Evolutionary conservation across 2,329 filamentous ascomycete species (phyloP).

Genomic region (Xylaria sp.): DNA sequence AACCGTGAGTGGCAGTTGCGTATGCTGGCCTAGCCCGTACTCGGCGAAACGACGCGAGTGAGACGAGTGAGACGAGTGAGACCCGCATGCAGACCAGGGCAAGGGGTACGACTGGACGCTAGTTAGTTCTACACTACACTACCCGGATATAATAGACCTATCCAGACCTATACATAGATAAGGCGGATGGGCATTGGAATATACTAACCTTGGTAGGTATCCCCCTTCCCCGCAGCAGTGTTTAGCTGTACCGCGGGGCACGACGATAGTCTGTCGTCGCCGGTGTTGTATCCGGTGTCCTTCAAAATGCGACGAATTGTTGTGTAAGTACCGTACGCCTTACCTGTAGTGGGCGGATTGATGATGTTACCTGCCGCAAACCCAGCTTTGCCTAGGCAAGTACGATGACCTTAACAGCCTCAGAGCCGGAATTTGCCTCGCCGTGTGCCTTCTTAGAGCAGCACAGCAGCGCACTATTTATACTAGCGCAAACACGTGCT

Average conservation of each 20-base stretch:
- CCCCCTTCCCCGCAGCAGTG: slow-evolving; percentile 12
- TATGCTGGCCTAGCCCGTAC: slow-evolving; percentile 7
- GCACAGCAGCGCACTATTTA: slow-evolving; percentile 3
- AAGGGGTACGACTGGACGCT: slow-evolving; percentile 12
- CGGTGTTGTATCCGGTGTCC: no score
- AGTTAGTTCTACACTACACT: slow-evolving; percentile 11
- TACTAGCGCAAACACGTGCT: slow-evolving; percentile 27
- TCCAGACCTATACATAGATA: background rate
- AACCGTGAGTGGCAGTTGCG: slow-evolving; percentile 29
- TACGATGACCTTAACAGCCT: background rate
- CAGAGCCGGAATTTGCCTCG: slow-evolving; percentile 20
- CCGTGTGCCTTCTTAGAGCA: slow-evolving; percentile 10
- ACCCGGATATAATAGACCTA: background rate
- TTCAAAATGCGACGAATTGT: background rate
- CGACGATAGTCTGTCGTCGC: background rate
- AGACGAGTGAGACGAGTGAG: slow-evolving; percentile 30
- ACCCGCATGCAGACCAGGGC: slow-evolving; percentile 8
- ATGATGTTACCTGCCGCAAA: no score
- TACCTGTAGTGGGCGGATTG: no score
- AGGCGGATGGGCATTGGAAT: background rate
- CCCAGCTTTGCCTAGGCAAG: no score
- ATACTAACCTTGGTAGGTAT: background rate
- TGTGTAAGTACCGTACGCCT: background rate
- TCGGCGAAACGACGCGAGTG: slow-evolving; percentile 23
- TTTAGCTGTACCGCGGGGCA: background rate